A percentile compares a stretch with the other conserved stretches of the same genome.
These are phyloP conservation scores for Lachancea sp. DNA, from an alignment of 805 yeast genomes.

Conservation along the genomic window DNA sequence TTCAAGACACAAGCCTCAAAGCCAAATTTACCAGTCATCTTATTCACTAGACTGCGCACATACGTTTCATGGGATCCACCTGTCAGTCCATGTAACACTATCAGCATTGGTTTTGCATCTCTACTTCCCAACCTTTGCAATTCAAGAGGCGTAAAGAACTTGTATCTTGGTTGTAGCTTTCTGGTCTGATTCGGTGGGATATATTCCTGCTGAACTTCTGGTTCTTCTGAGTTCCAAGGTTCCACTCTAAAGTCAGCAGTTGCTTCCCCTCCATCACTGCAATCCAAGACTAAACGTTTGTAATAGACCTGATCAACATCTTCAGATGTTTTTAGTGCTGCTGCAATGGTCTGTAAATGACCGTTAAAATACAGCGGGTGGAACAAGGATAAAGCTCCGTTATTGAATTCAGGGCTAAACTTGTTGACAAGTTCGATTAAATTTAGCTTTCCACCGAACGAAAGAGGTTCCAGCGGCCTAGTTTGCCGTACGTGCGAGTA, in stretches of 20 bases:
- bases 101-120: slow-evolving; percentile 50
- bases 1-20: slow-evolving; percentile 69
- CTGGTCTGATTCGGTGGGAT: slow-evolving; percentile 35
- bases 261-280: slow-evolving; percentile 59
- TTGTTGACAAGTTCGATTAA: slow-evolving; percentile 30
- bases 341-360: slow-evolving; percentile 61
- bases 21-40: slow-evolving; percentile 31
- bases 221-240: slow-evolving; percentile 20
- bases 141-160: slow-evolving; percentile 38
- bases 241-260: slow-evolving; percentile 62
- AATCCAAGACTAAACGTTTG: slow-evolving; percentile 50
- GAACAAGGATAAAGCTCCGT: slow-evolving; percentile 42
- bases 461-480: slow-evolving; percentile 9
- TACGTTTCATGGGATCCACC: slow-evolving; percentile 84
- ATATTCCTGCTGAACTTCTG: slow-evolving; percentile 15
- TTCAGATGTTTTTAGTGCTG: slow-evolving; percentile 44
- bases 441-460: slow-evolving; percentile 5
- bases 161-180: slow-evolving; percentile 19
- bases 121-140: slow-evolving; percentile 29
- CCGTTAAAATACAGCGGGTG: slow-evolving; percentile 60
- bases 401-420: slow-evolving; percentile 39
- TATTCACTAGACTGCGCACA: slow-evolving; percentile 51
- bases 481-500: slow-evolving; percentile 10
- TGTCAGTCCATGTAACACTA: slow-evolving; percentile 68
- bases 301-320: slow-evolving; percentile 49